phyloP scores from a whole-genome alignment of 2,329 filamentous ascomycete genomes.

The Phialemoniopsis sp. region DNA sequence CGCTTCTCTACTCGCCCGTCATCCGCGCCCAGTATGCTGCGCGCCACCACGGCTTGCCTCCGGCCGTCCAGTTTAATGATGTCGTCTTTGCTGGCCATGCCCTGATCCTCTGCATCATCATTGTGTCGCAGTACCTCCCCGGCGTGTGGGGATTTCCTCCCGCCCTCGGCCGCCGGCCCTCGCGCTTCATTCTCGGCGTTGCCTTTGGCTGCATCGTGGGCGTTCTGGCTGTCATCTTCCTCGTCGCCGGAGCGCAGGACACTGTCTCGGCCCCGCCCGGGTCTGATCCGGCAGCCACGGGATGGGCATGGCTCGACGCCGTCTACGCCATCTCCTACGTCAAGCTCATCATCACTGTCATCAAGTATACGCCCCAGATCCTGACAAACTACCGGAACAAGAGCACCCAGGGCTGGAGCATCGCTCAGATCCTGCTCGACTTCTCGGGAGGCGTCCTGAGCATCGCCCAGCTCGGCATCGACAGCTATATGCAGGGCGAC shows the following conservation, averaged over 20 bases:
- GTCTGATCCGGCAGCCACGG: constrained; percentile 29
- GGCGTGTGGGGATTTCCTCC: constrained; percentile 70
- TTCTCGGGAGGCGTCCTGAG: constrained; percentile 78
- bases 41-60: constrained; percentile 69
- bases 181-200: constrained; percentile 62
- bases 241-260: constrained; percentile 34
- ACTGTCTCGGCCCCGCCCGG: constrained; percentile 28
- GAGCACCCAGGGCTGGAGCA: constrained; percentile 86
- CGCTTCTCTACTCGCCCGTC: constrained; percentile 74
- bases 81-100: constrained; percentile 84
- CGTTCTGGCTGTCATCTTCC: constrained; percentile 45
- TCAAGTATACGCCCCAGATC: constrained; percentile 91
- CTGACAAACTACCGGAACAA: constrained; percentile 78
- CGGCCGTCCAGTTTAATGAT: constrained; percentile 88
- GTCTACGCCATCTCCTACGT: constrained; percentile 75
- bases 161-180: constrained; percentile 51
- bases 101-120: constrained; percentile 64
- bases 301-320: constrained; percentile 61
- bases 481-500: constrained; percentile 78
- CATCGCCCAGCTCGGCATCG: constrained; percentile 75
- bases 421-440: constrained; percentile 79
- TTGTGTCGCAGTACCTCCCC: constrained; percentile 74
- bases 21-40: constrained; percentile 81
- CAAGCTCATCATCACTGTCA: constrained; percentile 81
- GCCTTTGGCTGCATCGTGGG: constrained; percentile 63